These are phyloP conservation scores for Chrysanthemum makinoi DNA, from an alignment of 129 eudicot genomes.

Conservation along the genomic window DNA sequence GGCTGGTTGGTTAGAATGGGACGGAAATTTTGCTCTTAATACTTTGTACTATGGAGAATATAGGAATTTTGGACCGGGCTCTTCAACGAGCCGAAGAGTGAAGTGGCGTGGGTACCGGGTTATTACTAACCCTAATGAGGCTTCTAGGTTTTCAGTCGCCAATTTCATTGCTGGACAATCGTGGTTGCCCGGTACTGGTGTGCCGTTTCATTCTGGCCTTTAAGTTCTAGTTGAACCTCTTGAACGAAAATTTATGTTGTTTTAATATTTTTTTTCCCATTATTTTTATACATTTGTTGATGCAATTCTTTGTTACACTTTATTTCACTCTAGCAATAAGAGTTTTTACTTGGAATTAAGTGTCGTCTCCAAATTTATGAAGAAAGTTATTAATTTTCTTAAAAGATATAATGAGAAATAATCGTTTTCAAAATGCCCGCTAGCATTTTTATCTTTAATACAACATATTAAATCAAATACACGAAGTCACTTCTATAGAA, in stretches of 20 bases:
- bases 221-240: constrained; percentile 4
- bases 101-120: constrained; percentile 60
- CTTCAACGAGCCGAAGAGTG: constrained; percentile 44
- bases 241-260: not conserved
- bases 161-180: constrained; percentile 51
- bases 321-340: not conserved
- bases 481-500: too few species aligned
- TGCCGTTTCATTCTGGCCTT: constrained; percentile 50
- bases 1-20: constrained; percentile 70
- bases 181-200: constrained; percentile 60
- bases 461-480: too few species aligned
- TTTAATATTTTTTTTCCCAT: not conserved
- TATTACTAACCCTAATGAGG: constrained; percentile 41
- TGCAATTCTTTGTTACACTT: not conserved
- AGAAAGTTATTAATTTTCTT: too few species aligned
- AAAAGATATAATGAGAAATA: too few species aligned
- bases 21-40: constrained; percentile 36
- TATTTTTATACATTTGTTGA: not conserved
- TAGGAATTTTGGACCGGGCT: constrained; percentile 56
- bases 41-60: constrained; percentile 72
- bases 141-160: constrained; percentile 42
- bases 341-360: not conserved
- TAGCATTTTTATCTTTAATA: too few species aligned
- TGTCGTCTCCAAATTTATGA: not conserved
- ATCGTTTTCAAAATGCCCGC: too few species aligned